Evolutionary conservation across 768 basidiomycete species (phyloP), one percentile per base, ranked within the genome.

Genomic region (Lyophyllum decastes): DNA sequence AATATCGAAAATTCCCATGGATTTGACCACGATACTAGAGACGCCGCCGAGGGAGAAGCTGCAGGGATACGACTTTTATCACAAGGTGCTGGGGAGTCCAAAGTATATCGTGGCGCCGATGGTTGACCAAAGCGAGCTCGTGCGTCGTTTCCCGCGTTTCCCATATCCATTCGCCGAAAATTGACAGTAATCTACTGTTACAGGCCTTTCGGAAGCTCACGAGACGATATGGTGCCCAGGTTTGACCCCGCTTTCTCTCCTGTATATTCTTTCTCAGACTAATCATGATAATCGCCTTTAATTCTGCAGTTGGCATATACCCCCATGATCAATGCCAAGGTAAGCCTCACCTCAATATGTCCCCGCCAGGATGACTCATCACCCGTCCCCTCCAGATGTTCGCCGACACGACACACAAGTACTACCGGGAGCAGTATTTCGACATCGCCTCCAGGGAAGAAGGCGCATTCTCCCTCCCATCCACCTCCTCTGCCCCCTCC

Each of bases 91-190:
- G 24, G 89, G 91, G 8, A 88, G 87, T 66, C 92, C 96, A 9
- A 94, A 90, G 72, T 89, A 84, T 67, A 83, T 98, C 40, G 93
- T 98, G 17, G 96, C 94, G 9, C 97, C 97, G 17, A 99, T 99
- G 97, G 97, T 98, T 0, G 97, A 98, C 71, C 94, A 97, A 76
- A 93, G 90, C 67, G 96, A 98, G 72, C 80, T 98, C 71, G 95
- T 97, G 65, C 65, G 90, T 82, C 35, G 2, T 14, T 4, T 24
- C 4, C 30, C 10, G 30, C 22, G 0, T 16, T 22, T 34, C 35
- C 16, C 21, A 41, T 21, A 2, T 49, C 6, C 11, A 26, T 27
- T 10, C 14, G 21, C 30, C 26, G 22, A 52, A 52, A 35, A 19
- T 16, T 60, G 41, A 49, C 52, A 24, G 50, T 43, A 34, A 16